Base-by-base conservation (phyloP, 169 alveolate genomes). In the Cryptosporidium felis region DNA sequence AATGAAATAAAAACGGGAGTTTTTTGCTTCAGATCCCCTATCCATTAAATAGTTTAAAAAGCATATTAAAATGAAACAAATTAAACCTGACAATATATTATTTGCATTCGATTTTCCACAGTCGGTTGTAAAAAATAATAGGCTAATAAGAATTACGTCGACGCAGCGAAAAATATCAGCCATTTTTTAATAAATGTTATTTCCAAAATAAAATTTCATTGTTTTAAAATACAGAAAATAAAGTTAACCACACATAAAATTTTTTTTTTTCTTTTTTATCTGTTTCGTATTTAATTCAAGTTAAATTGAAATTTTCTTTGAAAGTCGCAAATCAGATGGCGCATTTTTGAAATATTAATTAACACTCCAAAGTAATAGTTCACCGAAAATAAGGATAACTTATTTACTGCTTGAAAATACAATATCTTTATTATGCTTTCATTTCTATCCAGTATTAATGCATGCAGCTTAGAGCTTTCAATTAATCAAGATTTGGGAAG, bases 401-500 rank as follows among this genome's bases (percentile, higher is more conserved):
- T n/a, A n/a, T n/a, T n/a, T n/a, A n/a, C n/a, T n/a, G n/a, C n/a
- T n/a, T n/a, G n/a, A n/a, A n/a, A n/a, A n/a, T n/a, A n/a, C n/a
- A n/a, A n/a, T 5, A 26, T 16, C 32, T 28, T 0, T 23, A 65
- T 65, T 53, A 74, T 74, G 85, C 85, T 74, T 32, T 49, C 85
- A 16, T 74, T 74, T 38, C 59, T 74, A 40, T 74, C 85, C 41
- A 47, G 85, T 18, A 53, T 74, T 5, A 74, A 74, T 53, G 66
- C 85, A 53, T 74, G 85, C 28, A 74, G 41, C 58, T 56, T 74
- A 21, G 85, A 74, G 10, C 67, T 74, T 16, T 38, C 85, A 47
- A 74, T 74, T 38, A 58, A 74, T 56, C 85, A 74, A 58, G 85
- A 74, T 51, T 38, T 34, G 21, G 85, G 85, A 36, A 74, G 85